Evolutionary conservation across 768 basidiomycete species (phyloP).

Genomic region (Boletales sp.): DNA sequence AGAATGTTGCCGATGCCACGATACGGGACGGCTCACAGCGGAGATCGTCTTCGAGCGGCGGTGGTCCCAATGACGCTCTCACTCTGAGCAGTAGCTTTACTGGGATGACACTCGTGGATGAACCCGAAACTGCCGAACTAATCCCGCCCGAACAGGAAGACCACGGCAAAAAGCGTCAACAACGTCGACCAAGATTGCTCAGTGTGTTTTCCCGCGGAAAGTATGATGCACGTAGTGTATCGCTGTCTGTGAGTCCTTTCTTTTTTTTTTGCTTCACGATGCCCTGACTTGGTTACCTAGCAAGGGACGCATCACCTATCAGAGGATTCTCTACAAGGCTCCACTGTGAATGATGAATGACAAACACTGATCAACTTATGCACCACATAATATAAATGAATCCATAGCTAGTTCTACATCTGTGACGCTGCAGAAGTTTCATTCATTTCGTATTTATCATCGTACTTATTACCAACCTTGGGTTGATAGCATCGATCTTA

Average conservation of each 20-base stretch:
- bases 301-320: slow-evolving; percentile 9
- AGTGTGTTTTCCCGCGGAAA: slow-evolving; percentile 26
- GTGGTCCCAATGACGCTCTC: not conserved
- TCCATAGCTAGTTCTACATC: not conserved
- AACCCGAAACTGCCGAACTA: slow-evolving; percentile 37
- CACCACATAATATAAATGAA: not conserved
- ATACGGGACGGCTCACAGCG: slow-evolving; percentile 9
- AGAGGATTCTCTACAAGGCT: slow-evolving; percentile 2
- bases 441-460: not conserved
- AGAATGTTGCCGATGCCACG: slow-evolving; percentile 9
- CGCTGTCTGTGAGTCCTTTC: slow-evolving; percentile 11
- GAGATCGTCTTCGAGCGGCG: slow-evolving; percentile 22
- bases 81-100: slow-evolving; percentile 17
- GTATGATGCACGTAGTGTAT: slow-evolving; percentile 3
- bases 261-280: not conserved
- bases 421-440: not conserved
- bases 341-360: slow-evolving; percentile 2
- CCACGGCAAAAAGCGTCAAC: slow-evolving; percentile 13
- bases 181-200: slow-evolving; percentile 30
- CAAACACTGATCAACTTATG: slow-evolving; percentile 8
- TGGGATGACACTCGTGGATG: slow-evolving; percentile 35
- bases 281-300: not conserved
- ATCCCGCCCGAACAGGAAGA: slow-evolving; percentile 15
- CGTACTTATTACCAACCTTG: not conserved
- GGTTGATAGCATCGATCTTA: not conserved